Conservation (phyloP, 140 eudicot species). For the Oenanthe javanica region DNA sequence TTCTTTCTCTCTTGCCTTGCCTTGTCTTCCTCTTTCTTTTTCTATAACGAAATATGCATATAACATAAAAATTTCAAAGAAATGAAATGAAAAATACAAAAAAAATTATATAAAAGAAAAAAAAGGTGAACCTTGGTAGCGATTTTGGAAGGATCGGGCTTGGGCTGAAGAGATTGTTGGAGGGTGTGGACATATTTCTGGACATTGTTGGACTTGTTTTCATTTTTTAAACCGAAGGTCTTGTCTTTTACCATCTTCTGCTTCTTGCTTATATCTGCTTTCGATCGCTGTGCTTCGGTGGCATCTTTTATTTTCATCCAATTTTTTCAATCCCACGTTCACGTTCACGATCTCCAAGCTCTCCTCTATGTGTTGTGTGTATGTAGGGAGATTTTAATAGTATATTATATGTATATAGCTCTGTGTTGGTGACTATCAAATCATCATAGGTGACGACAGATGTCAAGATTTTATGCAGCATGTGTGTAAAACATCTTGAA, state of each 20-base stretch:
- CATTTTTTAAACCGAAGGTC: conserved; percentile 78
- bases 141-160: conserved; percentile 50
- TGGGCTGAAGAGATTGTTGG: conserved; percentile 61
- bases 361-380: too few species aligned
- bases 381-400: too few species aligned
- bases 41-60: conserved; percentile 26
- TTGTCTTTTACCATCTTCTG: conserved; percentile 80
- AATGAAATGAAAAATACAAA: neutral
- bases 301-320: conserved; percentile 35
- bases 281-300: conserved; percentile 61
- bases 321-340: too few species aligned
- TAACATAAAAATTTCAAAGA: neutral
- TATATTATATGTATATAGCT: too few species aligned
- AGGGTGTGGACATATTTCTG: conserved; percentile 77
- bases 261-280: conserved; percentile 73
- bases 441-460: too few species aligned
- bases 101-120: neutral
- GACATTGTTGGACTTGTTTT: conserved; percentile 73
- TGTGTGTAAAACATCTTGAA: neutral
- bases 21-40: conserved; percentile 76
- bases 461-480: too few species aligned
- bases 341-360: too few species aligned
- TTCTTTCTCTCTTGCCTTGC: conserved; percentile 77
- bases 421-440: too few species aligned
- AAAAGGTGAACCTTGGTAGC: conserved; percentile 47